Evolutionary conservation across 1,284 basidiomycete genomes (phyloP), one percentile per base, ranked within the genome.

Genomic region (Apiotrichum sp.): DNA sequence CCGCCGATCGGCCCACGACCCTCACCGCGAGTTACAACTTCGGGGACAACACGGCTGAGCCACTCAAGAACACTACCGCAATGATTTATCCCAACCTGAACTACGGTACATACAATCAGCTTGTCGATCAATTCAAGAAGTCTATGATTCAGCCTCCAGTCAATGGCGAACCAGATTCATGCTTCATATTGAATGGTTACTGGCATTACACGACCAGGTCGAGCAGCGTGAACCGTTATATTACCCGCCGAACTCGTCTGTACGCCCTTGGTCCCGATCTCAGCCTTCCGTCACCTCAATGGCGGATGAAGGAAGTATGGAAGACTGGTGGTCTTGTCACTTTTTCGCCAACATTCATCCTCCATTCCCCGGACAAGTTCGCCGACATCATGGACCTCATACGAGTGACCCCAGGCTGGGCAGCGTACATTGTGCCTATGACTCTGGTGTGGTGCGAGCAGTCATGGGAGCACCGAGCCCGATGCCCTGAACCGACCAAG

Each of bases 321-420:
- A 51, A 54, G 9, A 55, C 42, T 3, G 70, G 70, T 10, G 69
- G 65, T 7, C 53, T 73, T 4, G 66, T 71, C 7, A 69, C 68
- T 0, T 70, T 73, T 52, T 69, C 69, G 1, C 70, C 70, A 3
- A 63, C 61, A 0, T 61, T 71, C 32, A 62, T 73, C 10, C 56
- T 73, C 1, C 47, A 53, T 5, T 44, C 56, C 0, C 69, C 68
- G 0, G 59, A 60, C 1, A 57, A 61, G 45, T 63, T 71, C 32
- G 52, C 42, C 5, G 59, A 62, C 1, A 62, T 69, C 5, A 64
- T 71, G 64, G 52, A 56, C 9, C 45, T 61, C 6, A 59, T 72
- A 31, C 53, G 63, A 39, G 40, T 53, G 0, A 57, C 50, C 1
- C 52, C 56, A 1, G 46, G 49, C 41, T 73, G 72, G 69, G 69